Base-by-base conservation (phyloP, 768 basidiomycete species). In the Mycena crocata region DNA sequence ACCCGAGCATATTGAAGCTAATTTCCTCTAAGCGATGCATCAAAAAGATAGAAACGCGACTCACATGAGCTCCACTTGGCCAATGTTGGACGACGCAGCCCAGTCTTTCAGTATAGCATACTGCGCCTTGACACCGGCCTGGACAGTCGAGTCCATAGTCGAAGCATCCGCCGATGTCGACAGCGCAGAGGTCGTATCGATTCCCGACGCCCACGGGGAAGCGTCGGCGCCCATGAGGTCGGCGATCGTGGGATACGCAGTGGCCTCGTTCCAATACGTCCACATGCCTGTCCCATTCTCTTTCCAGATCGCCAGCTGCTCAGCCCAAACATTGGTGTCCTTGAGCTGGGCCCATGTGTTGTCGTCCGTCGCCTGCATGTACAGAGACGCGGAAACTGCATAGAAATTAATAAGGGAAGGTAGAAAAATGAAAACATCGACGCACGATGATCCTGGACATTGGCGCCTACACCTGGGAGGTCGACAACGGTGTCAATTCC, bases 191-290 rank as follows among this genome's bases (percentile, higher is more conserved):
- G 23, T 17, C 31, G 56, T 4, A 39, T 70, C 58, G 46, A 70
- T 34, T 4, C 45, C 37, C 1, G 46, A n/a, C 3, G 45, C 62
- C 69, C 69, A 70, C 8, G 14, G 19, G 7, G 65, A 46, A 1
- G 61, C 44, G 45, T 52, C 39, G 52, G 14, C 48, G 14, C 61
- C 61, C 69, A 70, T 70, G 28, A 70, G 61, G 17, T 70, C 39
- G 12, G 46, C 28, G 0, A 64, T 60, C 13, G 65, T 39, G 12
- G 69, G 69, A 39, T 70, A 70, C 52, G 69, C 69, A 21, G 42
- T 64, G 19, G 69, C 69, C 54, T 70, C 69, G 62, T 70, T 70
- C 69, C 51, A 64, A 51, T 70, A 70, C 32, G 65, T 70, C 65
- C 65, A 70, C 69, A 70, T 67, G 12, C 69, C 69, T 1, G 69